Percentiles rank a stretch among this genome's conserved stretches.
These are phyloP conservation scores for Linnemannia zychae DNA, from an alignment of 192 early-diverging fungal species.

Conservation along the genomic window DNA sequence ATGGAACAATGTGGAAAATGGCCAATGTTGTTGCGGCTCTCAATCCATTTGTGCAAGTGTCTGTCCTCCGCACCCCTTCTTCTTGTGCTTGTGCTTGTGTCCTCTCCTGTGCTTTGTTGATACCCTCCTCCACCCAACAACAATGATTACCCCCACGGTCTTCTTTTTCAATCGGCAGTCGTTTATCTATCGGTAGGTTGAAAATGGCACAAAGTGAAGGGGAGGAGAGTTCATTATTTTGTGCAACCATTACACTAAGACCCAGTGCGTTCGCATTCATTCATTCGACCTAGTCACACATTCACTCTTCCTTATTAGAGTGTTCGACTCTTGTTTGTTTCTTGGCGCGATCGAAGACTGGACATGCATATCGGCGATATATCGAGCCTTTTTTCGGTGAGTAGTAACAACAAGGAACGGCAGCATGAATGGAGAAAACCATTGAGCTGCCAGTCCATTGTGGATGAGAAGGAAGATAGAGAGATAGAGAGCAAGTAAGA, in stretches of 20 bases:
- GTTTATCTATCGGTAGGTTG: neutral
- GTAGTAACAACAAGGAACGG: too few relatives aligned
- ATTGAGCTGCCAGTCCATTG: neutral
- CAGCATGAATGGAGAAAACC: too few relatives aligned
- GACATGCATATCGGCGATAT: too few relatives aligned
- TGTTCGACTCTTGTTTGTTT: neutral
- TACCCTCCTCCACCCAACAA: neutral
- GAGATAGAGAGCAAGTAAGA: too few relatives aligned
- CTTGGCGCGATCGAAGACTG: neutral
- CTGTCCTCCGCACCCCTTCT: too few relatives aligned
- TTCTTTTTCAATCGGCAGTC: neutral
- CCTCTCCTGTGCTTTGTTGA: neutral
- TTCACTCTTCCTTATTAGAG: neutral
- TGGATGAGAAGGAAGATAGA: neutral
- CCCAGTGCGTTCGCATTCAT: neutral
- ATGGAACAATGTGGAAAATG: constrained; percentile 2
- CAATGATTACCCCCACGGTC: neutral
- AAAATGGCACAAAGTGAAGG: neutral
- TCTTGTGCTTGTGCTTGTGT: neutral
- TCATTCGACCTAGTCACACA: neutral
- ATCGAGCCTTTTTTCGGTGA: too few relatives aligned
- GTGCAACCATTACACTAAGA: neutral
- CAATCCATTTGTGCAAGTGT: neutral
- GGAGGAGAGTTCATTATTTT: neutral
- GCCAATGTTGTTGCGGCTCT: neutral